Evolutionary conservation across 2,329 filamentous ascomycete genomes (phyloP).

Genomic region (Zymoseptoria ardabiliae): DNA sequence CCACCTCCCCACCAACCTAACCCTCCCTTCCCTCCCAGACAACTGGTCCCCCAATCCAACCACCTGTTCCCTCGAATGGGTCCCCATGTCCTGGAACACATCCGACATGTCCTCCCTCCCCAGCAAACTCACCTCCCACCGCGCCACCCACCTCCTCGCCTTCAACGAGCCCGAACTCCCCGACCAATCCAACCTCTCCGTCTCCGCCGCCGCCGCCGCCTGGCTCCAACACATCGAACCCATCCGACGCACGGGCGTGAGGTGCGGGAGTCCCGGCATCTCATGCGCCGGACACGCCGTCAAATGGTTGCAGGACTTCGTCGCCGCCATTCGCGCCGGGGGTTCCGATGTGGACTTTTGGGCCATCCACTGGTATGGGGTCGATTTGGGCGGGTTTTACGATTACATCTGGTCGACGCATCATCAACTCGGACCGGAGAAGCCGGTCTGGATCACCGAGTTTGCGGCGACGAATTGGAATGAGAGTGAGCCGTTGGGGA

Average conservation of each 20-base stretch:
- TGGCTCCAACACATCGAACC: conserved; percentile 27
- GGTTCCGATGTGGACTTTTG: conserved; percentile 28
- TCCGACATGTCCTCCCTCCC: conserved; percentile 21
- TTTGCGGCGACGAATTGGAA: conserved; percentile 29
- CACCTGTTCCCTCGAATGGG: conserved; percentile 21
- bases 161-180: conserved; percentile 30
- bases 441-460: conserved; percentile 28
- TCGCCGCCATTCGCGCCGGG: conserved; percentile 15
- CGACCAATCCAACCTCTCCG: conserved; percentile 26
- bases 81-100: conserved; percentile 31
- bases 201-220: conserved; percentile 20
- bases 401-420: conserved; percentile 29
- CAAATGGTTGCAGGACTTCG: conserved; percentile 23
- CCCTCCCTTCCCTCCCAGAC: conserved; percentile 3
- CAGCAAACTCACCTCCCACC: conserved; percentile 12
- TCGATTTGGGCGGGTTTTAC: conserved; percentile 24
- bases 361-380: conserved; percentile 28
- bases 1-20: neutral
- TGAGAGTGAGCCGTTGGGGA: conserved; percentile 16
- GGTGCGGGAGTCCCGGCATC: conserved; percentile 25
- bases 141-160: conserved; percentile 12
- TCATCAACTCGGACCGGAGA: neutral
- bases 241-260: conserved; percentile 19
- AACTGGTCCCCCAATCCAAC: conserved; percentile 27
- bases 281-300: conserved; percentile 24